These are phyloP conservation scores for Albugo laibachii DNA, from an alignment of 352 stramenopile species.

Conservation along the genomic window DNA sequence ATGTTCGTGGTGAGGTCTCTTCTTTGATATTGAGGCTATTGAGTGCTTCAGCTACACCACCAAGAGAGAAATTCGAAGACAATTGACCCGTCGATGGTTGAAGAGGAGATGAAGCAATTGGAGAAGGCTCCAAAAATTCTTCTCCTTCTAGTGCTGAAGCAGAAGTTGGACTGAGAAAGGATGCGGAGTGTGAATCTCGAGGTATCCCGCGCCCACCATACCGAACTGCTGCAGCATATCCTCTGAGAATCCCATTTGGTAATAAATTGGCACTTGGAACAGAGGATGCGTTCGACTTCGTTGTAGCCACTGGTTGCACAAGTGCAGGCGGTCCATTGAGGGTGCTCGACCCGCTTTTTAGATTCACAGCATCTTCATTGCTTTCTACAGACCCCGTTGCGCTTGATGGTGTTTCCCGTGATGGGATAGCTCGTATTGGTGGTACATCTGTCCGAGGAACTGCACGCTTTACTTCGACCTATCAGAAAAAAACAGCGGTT, in stretches of 20 bases:
- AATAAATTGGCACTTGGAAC: background rate
- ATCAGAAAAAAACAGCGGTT: background rate
- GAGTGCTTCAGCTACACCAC: background rate
- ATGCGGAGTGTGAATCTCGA: background rate
- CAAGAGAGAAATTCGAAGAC: background rate
- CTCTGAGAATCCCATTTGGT: slow-evolving; percentile 27
- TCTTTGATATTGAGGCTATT: background rate
- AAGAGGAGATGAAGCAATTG: no score
- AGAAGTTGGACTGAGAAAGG: no score
- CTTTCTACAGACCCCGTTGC: slow-evolving; percentile 54
- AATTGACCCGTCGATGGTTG: no score
- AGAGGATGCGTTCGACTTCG: no score
- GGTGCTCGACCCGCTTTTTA: slow-evolving; percentile 19
- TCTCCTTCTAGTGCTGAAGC: no score
- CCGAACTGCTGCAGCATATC: slow-evolving; percentile 66
- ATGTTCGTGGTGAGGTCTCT: no score
- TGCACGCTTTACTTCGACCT: slow-evolving; percentile 72
- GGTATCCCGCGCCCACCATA: slow-evolving; percentile 27
- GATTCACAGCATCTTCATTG: slow-evolving; percentile 39
- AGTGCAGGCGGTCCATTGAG: background rate
- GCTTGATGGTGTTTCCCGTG: slow-evolving; percentile 54
- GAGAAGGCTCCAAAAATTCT: no score
- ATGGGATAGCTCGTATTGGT: slow-evolving; percentile 49
- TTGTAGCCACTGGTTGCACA: no score
- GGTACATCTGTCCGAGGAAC: slow-evolving; percentile 68